A percentile compares a stretch with the other conserved stretches of the same genome.
Evolutionary conservation across 257 asterid species (phyloP).

Genomic region (Solanum ossicruentum): DNA sequence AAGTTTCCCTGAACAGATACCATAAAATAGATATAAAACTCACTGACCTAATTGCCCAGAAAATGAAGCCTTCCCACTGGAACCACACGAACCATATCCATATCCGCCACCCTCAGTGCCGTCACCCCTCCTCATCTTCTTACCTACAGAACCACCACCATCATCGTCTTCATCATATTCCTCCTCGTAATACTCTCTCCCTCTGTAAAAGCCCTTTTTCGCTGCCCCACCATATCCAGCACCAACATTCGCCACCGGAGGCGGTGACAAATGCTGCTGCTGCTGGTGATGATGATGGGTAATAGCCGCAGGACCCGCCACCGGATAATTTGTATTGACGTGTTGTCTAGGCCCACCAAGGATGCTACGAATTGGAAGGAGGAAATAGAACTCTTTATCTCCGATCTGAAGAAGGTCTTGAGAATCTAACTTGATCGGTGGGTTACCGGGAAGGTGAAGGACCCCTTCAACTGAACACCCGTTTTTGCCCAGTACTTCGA

Average conservation of each 20-base stretch:
- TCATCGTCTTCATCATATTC: slow-evolving; percentile 52
- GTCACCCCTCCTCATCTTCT: slow-evolving; percentile 40
- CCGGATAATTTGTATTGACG: slow-evolving; percentile 22
- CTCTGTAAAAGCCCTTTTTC: slow-evolving; percentile 44
- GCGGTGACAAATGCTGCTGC: slow-evolving; percentile 32
- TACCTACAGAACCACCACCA: slow-evolving; percentile 37
- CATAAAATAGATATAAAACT: not conserved
- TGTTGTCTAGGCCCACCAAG: slow-evolving; percentile 48
- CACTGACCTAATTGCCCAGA: not conserved
- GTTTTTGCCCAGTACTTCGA: slow-evolving; percentile 86
- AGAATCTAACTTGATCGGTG: slow-evolving; percentile 87
- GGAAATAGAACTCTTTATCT: slow-evolving; percentile 81
- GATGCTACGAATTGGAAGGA: slow-evolving; percentile 77
- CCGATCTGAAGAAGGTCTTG: slow-evolving; percentile 93
- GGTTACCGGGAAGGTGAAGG: slow-evolving; percentile 76
- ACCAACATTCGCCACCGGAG: slow-evolving; percentile 8
- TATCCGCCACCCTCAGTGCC: slow-evolving; percentile 46
- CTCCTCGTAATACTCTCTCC: slow-evolving; percentile 57
- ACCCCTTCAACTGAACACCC: slow-evolving; percentile 96
- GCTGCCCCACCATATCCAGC: slow-evolving; percentile 22
- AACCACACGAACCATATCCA: slow-evolving; percentile 48
- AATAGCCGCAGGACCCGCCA: not conserved
- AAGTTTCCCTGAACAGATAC: not conserved
- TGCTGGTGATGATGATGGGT: slow-evolving; percentile 21
- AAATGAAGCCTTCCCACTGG: slow-evolving; percentile 39